A percentile compares a stretch with the other conserved stretches of the same genome.
phyloP scores from a whole-genome alignment of 768 basidiomycete genomes.

The Suillus discolor region DNA sequence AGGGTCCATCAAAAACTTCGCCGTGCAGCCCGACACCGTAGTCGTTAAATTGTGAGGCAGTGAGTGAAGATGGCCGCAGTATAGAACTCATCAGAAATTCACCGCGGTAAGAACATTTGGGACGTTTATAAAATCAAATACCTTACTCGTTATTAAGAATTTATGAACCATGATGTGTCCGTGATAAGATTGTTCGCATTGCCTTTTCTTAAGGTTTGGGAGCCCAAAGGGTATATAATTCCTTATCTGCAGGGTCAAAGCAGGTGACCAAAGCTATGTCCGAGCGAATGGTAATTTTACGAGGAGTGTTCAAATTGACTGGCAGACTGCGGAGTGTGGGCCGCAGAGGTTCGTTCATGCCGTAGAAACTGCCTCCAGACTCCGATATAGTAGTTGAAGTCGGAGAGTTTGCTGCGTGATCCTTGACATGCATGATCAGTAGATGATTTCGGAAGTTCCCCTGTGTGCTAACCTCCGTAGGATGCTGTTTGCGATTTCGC shows the following conservation, averaged over 20 bases:
- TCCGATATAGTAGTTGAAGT: constrained; percentile 37
- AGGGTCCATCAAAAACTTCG: not conserved
- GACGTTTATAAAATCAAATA: not conserved
- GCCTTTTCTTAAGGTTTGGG: constrained; percentile 31
- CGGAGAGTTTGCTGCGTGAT: constrained; percentile 20
- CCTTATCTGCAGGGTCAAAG: constrained; percentile 76
- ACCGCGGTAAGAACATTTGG: not conserved
- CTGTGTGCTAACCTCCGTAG: constrained; percentile 19
- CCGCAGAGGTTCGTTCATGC: constrained; percentile 16
- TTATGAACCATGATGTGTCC: not conserved
- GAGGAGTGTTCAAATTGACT: constrained; percentile 29
- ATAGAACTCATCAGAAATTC: not conserved
- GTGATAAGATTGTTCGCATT: not conserved
- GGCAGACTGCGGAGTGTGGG: constrained; percentile 19
- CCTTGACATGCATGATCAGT: constrained; percentile 12
- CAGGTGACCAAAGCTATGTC: constrained; percentile 71
- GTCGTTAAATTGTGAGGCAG: not conserved
- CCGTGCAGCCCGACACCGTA: not conserved
- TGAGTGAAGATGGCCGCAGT: no score
- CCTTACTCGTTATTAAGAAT: no score
- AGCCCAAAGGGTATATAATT: constrained; percentile 79
- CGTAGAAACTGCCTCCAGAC: constrained; percentile 23
- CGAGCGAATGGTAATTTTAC: constrained; percentile 53
- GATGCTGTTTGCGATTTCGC: constrained; percentile 17
- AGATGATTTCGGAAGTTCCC: not conserved